Evolutionary conservation across 352 stramenopile species (phyloP).

Genomic region (Phytophthora crassamura): DNA sequence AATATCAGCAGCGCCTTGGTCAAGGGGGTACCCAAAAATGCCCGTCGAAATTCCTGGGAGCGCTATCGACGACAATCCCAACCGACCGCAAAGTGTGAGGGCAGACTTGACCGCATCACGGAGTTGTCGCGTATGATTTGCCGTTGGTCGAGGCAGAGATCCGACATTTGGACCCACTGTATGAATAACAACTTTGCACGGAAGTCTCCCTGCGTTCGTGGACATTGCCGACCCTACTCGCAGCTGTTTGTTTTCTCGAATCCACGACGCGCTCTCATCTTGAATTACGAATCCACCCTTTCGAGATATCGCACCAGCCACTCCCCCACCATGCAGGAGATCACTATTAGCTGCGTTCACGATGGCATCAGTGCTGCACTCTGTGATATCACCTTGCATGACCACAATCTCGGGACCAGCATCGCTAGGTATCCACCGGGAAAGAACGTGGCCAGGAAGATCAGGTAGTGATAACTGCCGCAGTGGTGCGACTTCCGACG

Average conservation of each 20-base stretch:
- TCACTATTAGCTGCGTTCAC: slow-evolving; percentile 41
- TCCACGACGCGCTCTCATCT: slow-evolving; percentile 27
- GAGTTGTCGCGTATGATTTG: slow-evolving; percentile 28
- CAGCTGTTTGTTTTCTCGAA: slow-evolving; percentile 18
- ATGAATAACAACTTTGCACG: slow-evolving; percentile 43
- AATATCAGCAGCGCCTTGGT: slow-evolving; percentile 36
- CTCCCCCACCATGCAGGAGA: slow-evolving; percentile 35
- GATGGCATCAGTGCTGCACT: slow-evolving; percentile 35
- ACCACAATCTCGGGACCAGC: slow-evolving; percentile 22
- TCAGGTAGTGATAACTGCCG: not conserved
- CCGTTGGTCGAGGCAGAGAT: slow-evolving; percentile 13
- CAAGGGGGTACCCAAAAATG: slow-evolving; percentile 42
- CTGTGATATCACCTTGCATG: slow-evolving; percentile 40
- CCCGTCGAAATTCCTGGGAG: slow-evolving; percentile 46
- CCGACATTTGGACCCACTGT: slow-evolving; percentile 36
- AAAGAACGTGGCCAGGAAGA: not conserved
- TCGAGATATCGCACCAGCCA: slow-evolving; percentile 30
- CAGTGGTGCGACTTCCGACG: not conserved
- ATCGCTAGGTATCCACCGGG: not conserved
- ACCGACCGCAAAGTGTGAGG: slow-evolving; percentile 23
- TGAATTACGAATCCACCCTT: slow-evolving; percentile 31
- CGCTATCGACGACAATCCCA: slow-evolving; percentile 30
- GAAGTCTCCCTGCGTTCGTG: slow-evolving; percentile 28
- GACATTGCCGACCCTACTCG: slow-evolving; percentile 34
- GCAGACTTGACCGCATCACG: slow-evolving; percentile 34